Conservation (phyloP, 2,329 filamentous ascomycete species). For the Ambrosiella xylebori region DNA sequence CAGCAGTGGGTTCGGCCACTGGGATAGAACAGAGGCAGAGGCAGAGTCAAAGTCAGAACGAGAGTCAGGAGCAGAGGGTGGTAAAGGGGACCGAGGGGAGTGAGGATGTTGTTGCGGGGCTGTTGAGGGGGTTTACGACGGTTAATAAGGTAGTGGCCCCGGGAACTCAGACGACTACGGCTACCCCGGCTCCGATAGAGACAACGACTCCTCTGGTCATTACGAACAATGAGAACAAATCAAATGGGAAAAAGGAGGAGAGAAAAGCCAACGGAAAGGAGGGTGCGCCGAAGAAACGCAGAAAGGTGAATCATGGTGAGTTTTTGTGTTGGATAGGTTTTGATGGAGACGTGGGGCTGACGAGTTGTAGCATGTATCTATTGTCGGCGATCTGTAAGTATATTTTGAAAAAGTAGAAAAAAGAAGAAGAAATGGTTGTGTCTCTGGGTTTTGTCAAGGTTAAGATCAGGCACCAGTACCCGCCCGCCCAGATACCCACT, state of each 20-base stretch:
- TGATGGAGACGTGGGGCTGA: constrained; percentile 18
- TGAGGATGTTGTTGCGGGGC: neutral
- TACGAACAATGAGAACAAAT: too few relatives aligned
- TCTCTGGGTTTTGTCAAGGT: neutral
- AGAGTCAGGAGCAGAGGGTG: neutral
- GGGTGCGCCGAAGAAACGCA: constrained; percentile 52
- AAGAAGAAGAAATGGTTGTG: neutral
- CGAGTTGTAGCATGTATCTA: constrained; percentile 60
- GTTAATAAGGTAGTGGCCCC: neutral
- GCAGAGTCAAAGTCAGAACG: neutral
- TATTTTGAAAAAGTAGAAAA: neutral
- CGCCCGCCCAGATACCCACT: too few relatives aligned
- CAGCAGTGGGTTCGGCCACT: neutral
- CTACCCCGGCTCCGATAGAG: neutral
- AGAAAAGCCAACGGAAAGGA: neutral
- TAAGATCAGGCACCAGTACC: too few relatives aligned
- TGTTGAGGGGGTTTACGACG: neutral
- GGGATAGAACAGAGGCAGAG: neutral
- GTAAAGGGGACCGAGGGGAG: neutral
- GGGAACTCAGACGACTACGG: neutral
- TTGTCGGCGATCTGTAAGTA: constrained; percentile 76
- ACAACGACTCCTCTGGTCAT: neutral
- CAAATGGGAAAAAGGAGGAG: neutral
- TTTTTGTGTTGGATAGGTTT: constrained; percentile 13
- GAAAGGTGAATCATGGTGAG: constrained; percentile 81